A percentile compares a stretch with the other conserved stretches of the same genome.
These are phyloP conservation scores for Isochrysis galbana DNA, from an alignment of 78 protist genomes.

Conservation along the genomic window DNA sequence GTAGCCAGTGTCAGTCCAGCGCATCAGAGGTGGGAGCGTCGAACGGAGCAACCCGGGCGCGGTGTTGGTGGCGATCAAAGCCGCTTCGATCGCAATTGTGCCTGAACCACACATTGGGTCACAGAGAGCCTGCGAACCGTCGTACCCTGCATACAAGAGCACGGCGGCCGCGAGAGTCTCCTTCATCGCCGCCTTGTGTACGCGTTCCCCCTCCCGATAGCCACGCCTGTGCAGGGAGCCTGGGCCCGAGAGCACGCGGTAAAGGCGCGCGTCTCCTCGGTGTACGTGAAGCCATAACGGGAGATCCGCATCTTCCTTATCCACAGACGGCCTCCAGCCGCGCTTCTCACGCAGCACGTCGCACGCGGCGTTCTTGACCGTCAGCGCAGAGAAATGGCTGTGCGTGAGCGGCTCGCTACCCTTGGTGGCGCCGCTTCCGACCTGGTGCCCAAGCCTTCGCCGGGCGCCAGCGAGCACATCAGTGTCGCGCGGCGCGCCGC, in stretches of 20 bases:
- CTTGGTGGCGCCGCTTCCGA: not conserved
- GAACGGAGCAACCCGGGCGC: constrained; percentile 27
- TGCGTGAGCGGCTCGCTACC: not conserved
- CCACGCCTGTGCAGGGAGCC: constrained; percentile 22
- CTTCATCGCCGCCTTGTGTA: not conserved
- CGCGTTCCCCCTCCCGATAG: not conserved
- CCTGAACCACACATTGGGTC: constrained; percentile 13
- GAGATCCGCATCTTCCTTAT: not conserved
- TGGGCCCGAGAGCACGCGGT: not conserved
- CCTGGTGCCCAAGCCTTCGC: not conserved
- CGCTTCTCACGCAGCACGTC: not conserved
- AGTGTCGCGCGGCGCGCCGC: not conserved
- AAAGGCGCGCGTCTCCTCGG: not conserved
- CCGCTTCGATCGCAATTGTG: not conserved
- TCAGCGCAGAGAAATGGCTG: constrained; percentile 15
- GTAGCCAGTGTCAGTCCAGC: not conserved
- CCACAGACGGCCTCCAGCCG: constrained; percentile 29
- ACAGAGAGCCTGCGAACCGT: not conserved
- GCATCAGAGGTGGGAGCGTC: not conserved
- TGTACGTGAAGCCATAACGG: not conserved
- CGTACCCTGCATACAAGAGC: not conserved
- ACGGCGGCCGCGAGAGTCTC: not conserved
- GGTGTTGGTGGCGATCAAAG: not conserved
- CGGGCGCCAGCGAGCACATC: not conserved
- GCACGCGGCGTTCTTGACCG: constrained; percentile 8